A percentile compares a stretch with the other conserved stretches of the same genome.
Evolutionary conservation across 2,329 filamentous ascomycete species (phyloP).

Genomic region (Aspergillus sergii): DNA sequence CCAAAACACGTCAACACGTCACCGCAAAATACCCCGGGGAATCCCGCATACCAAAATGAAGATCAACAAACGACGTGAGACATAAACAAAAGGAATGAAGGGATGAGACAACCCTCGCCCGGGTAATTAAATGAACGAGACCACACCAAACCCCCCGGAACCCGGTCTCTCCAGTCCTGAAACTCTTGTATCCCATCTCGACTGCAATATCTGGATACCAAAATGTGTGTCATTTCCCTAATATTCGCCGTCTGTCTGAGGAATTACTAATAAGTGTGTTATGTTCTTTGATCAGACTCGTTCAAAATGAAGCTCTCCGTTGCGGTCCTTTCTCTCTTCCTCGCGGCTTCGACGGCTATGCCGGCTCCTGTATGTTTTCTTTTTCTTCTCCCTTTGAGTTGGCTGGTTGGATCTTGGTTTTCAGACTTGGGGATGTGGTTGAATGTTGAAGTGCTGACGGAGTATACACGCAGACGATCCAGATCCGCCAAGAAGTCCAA

Average conservation of each 20-base stretch:
- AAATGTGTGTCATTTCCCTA: neutral
- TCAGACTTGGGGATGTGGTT: neutral
- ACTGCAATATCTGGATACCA: neutral
- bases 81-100: neutral
- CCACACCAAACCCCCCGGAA: neutral
- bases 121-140: neutral
- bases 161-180: neutral
- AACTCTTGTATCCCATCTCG: neutral
- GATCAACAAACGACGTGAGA: neutral
- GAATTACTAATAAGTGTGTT: neutral
- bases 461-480: neutral
- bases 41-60: neutral
- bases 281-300: neutral
- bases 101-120: neutral
- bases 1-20: too few relatives aligned
- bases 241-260: neutral
- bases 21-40: neutral
- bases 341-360: neutral
- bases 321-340: neutral
- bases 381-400: neutral
- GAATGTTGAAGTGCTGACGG: neutral
- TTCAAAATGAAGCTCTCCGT: constrained; percentile 1
- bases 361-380: neutral
- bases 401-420: neutral
- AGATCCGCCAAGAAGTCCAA: neutral